These are phyloP conservation scores for Macrophomina pseudophaseolina DNA, from an alignment of 2,329 filamentous ascomycete genomes.

Conservation along the genomic window DNA sequence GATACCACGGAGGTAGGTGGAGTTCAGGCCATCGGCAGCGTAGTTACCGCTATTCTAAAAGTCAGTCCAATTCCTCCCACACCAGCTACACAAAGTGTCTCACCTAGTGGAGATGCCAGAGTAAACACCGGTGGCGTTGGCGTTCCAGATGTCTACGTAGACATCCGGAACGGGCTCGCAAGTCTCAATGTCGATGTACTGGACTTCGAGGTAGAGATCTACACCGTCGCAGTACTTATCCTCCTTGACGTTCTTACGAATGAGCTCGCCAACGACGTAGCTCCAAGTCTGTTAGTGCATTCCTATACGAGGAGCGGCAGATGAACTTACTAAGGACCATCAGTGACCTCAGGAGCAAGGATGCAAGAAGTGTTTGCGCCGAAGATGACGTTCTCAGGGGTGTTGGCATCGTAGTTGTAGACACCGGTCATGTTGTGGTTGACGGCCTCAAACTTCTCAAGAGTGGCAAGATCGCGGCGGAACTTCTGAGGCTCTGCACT, in stretches of 20 bases:
- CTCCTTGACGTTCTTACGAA: constrained; percentile 57
- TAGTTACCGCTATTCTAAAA: constrained; percentile 45
- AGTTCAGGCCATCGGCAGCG: constrained; percentile 36
- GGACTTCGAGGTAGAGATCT: constrained; percentile 56
- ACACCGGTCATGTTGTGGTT: constrained; percentile 40
- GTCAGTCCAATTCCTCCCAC: constrained; percentile 32
- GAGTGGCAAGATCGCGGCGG: constrained; percentile 38
- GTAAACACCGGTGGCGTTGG: constrained; percentile 49
- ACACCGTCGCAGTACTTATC: constrained; percentile 51
- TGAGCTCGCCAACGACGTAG: constrained; percentile 57
- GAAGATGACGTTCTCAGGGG: constrained; percentile 37
- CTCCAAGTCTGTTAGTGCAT: not conserved
- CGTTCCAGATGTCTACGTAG: constrained; percentile 60
- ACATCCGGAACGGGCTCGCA: constrained; percentile 57
- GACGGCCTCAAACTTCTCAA: constrained; percentile 37
- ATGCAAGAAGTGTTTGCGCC: constrained; percentile 41
- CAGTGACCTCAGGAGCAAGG: constrained; percentile 40
- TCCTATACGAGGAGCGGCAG: not conserved
- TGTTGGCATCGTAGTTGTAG: constrained; percentile 33
- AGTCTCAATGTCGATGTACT: constrained; percentile 60
- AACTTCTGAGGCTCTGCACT: constrained; percentile 32
- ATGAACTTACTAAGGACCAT: constrained; percentile 37
- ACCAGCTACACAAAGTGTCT: not conserved
- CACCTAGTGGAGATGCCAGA: constrained; percentile 37
- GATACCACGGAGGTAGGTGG: constrained; percentile 54